Evolutionary conservation across 192 early-diverging fungal species (phyloP).

Genomic region (Phycomyces blakesleeanus): DNA sequence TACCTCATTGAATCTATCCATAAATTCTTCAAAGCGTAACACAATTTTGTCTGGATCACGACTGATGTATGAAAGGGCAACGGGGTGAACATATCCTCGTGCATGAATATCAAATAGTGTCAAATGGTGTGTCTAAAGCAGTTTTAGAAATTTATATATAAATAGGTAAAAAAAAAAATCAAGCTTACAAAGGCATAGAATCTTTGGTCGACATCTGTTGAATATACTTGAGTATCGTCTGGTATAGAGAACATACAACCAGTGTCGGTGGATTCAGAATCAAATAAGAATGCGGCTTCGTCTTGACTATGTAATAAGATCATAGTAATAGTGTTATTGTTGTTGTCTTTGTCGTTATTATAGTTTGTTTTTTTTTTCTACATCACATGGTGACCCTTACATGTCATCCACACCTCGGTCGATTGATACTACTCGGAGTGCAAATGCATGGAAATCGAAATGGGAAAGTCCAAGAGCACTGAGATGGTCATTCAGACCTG

Average conservation of each 20-base stretch:
- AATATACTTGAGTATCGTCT: constrained; percentile 51
- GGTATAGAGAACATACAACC: constrained; percentile 38
- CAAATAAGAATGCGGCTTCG: neutral
- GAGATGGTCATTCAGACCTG: neutral
- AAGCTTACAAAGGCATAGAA: constrained; percentile 51
- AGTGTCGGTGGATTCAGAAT: constrained; percentile 20
- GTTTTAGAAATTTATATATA: too few species aligned
- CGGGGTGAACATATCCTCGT: constrained; percentile 49
- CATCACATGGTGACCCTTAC: too few species aligned
- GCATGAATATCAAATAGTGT: constrained; percentile 54
- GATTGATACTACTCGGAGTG: constrained; percentile 42
- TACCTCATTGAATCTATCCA: constrained; percentile 42
- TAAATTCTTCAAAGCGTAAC: constrained; percentile 36
- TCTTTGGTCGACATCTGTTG: constrained; percentile 41
- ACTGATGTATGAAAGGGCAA: constrained; percentile 46
- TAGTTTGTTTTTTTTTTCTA: too few species aligned
- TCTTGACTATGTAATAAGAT: neutral
- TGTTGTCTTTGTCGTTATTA: too few species aligned
- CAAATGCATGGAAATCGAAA: constrained; percentile 51
- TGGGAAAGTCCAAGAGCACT: constrained; percentile 17
- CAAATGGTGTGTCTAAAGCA: constrained; percentile 45
- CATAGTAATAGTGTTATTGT: too few species aligned
- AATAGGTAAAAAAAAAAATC: neutral
- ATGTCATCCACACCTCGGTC: constrained; percentile 32
- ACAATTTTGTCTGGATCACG: constrained; percentile 47